Base-by-base conservation (phyloP, 2,329 filamentous ascomycete genomes). In the Alternaria ethzedia region DNA sequence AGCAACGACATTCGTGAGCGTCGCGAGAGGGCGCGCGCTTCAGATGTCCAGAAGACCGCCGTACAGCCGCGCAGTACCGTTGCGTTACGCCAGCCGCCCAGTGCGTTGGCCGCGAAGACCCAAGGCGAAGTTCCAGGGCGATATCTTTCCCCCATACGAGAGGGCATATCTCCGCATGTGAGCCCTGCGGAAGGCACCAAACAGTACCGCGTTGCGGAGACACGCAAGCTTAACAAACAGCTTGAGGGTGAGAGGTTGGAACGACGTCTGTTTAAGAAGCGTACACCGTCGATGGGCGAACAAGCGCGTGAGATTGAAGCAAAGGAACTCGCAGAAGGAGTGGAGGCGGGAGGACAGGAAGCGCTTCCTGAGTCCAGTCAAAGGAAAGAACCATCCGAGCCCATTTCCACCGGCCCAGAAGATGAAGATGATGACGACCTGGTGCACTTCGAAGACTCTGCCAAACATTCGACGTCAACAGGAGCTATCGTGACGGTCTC, bases 291-390 rank as follows among this genome's bases (percentile, higher is more conserved):
- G 9, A 44, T 7, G 3, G 11, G 10, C 6, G n/a, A 20, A 1
- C 0, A 6, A 7, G 0, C 10, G 10, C 41, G 6, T 44, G 17
- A 2, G 1, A 0, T 11, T 20, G 11, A 44, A 11, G 9, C 12
- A 20, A 2, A 7, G 43, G 2, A 7, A 20, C 9, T 7, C 2
- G 17, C 43, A 3, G n/a, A 44, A 1, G 43, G 1, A 17, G 20
- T 1, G 17, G 32, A 44, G 0, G 17, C 17, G n/a, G 0, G 1
- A 21, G 3, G 11, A 7, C 11, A 44, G 1, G 17, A 44, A 21
- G 11, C 0, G 2, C n/a, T 1, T 44, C 43, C 11, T 12, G 10
- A 44, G 11, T 1, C 43, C n/a, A 7, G 43, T 10, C 10, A 2
- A 44, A 21, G 21, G 21, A 21, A 21, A 21, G 21, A 21, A 21